A percentile compares a stretch with the other conserved stretches of the same genome.
These are phyloP conservation scores for Immersiella caudata DNA, from an alignment of 495 filamentous ascomycete species.

Conservation along the genomic window DNA sequence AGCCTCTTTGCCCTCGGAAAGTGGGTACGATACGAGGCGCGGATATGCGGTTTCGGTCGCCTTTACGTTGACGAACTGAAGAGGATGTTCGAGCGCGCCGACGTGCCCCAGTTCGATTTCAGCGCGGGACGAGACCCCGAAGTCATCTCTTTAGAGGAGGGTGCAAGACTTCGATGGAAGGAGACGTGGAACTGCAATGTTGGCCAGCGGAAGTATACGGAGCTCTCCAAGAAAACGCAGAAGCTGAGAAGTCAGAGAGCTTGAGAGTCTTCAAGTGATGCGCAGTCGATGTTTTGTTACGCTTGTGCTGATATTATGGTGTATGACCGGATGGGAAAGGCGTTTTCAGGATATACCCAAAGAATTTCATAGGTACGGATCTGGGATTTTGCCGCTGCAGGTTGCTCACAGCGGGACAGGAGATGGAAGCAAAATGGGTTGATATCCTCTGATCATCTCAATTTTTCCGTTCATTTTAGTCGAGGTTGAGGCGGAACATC, in stretches of 20 bases:
- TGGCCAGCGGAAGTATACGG: constrained; percentile 4
- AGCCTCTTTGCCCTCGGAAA: constrained; percentile 34
- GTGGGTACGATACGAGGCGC: constrained; percentile 42
- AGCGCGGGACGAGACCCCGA: constrained; percentile 22
- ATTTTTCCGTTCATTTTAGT: background rate
- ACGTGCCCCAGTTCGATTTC: background rate
- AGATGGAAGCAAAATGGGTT: background rate
- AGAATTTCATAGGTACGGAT: background rate
- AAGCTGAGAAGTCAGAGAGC: background rate
- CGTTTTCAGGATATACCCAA: background rate
- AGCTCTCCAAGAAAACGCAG: background rate
- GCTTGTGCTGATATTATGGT: background rate
- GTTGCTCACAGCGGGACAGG: background rate
- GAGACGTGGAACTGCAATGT: background rate
- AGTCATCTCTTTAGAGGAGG: constrained; percentile 29
- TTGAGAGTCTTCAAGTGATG: background rate
- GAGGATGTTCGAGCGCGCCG: constrained; percentile 28
- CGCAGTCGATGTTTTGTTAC: background rate
- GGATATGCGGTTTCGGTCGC: constrained; percentile 19
- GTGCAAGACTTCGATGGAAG: constrained; percentile 23
- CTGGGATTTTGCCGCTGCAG: background rate
- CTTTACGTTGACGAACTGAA: constrained; percentile 18
- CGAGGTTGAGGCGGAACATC: background rate
- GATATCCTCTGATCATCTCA: background rate
- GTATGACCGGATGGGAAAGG: background rate